Base-by-base conservation (phyloP, 768 basidiomycete genomes). In the Calvatia gigantea region DNA sequence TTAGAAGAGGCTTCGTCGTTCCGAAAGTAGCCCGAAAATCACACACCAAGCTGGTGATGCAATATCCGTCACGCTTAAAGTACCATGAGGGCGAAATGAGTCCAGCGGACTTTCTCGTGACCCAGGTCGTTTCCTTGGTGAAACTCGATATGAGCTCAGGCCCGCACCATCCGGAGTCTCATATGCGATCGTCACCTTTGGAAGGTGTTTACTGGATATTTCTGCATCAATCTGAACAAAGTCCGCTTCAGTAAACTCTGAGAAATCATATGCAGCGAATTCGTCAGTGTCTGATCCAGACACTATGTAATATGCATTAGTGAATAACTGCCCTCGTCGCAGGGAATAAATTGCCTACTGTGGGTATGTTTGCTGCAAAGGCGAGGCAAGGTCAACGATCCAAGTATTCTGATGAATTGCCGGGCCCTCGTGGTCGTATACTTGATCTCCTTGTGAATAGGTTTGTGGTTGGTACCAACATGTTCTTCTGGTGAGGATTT, bases 11-110 rank as follows among this genome's bases (percentile, higher is more conserved):
- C 17, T 14, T 6, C 4, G 53, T 39, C n/a, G n/a, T n/a, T 37
- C 46, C 2, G 14, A 35, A 9, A 27, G 23, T 5, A 47, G 32
- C 19, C 21, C 14, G 3, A 23, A 52, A 21, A 29, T 31, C 37
- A 67, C 75, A 54, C 67, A 86, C 87, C 87, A 90, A 3, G 81
- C 67, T 7, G 83, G 83, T 11, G 77, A 70, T 25, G 80, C 75
- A 12, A 89, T 67, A 65, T 89, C 87, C 0, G 86, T 80, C 19
- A 89, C 87, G 1, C 81, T 81, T 11, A 90, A 62, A 9, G 71
- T 67, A 6, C 72, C 75, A 59, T 71, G 65, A 1, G 69, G 64
- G n/a, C 81, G 75, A 69, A 79, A 84, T 11, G 60, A 63, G 28
- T 69, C 55, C 32, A 77, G 72, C 19, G 46, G 54, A 42, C 46